Evolutionary conservation across 2,329 filamentous ascomycete species (phyloP).

Genomic region (Trichoderma semiorbis): DNA sequence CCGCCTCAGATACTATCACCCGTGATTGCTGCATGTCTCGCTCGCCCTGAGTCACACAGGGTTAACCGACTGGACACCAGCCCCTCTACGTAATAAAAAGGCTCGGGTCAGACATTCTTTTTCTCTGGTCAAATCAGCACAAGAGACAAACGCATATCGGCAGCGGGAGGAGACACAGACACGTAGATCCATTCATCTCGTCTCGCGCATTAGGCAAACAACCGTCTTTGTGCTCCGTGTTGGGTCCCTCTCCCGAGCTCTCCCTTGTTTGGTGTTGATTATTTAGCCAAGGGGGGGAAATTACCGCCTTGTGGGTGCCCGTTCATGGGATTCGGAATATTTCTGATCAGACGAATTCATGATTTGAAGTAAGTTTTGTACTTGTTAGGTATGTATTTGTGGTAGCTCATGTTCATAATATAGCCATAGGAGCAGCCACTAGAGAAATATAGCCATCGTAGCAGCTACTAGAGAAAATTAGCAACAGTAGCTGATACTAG

Average conservation of each 20-base stretch:
- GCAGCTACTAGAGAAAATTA: too few relatives aligned
- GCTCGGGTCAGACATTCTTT: background rate
- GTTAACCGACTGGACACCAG: background rate
- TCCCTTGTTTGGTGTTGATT: background rate
- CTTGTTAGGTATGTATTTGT: too few relatives aligned
- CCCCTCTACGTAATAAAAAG: background rate
- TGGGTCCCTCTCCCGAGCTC: background rate
- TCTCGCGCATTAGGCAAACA: background rate
- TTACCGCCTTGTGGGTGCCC: background rate
- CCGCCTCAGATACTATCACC: background rate
- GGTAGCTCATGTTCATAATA: too few relatives aligned
- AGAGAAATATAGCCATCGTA: too few relatives aligned
- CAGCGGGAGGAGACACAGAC: background rate
- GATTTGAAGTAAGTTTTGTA: too few relatives aligned
- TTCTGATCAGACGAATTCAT: background rate
- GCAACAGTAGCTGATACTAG: too few relatives aligned
- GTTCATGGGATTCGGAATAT: background rate
- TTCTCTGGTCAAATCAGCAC: background rate
- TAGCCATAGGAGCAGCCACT: too few relatives aligned
- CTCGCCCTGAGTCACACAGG: background rate
- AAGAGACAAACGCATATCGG: background rate
- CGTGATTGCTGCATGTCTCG: background rate
- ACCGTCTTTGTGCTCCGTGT: background rate
- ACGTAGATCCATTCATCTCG: background rate
- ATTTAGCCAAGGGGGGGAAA: background rate